Evolutionary conservation across 2,329 filamentous ascomycete species (phyloP).

Genomic region (Pyricularia sp.): DNA sequence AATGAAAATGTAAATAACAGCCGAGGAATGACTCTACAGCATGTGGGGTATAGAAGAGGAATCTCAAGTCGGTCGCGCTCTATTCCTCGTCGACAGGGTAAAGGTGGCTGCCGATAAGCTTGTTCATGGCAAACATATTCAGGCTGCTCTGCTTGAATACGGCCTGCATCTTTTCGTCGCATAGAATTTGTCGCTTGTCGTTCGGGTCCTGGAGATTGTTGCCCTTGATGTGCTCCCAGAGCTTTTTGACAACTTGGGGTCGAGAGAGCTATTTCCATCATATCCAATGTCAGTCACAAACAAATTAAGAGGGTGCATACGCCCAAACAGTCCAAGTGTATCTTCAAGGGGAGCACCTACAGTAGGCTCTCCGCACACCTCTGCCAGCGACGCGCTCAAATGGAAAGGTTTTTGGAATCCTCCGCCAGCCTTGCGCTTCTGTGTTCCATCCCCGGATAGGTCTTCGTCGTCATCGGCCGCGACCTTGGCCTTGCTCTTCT

Average conservation of each 20-base stretch:
- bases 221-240: conserved; percentile 91
- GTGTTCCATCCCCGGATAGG: conserved; percentile 49
- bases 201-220: conserved; percentile 81
- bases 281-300: conserved; percentile 13
- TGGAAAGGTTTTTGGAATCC: conserved; percentile 87
- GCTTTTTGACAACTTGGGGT: conserved; percentile 89
- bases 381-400: conserved; percentile 60
- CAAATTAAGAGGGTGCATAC: neutral
- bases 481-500: conserved; percentile 70
- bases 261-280: conserved; percentile 60
- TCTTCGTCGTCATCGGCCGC: conserved; percentile 75
- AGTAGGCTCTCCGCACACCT: conserved; percentile 60
- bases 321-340: neutral
- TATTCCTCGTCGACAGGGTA: conserved; percentile 69
- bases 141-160: conserved; percentile 88
- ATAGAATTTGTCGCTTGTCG: conserved; percentile 87
- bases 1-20: neutral
- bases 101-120: conserved; percentile 80
- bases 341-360: conserved; percentile 30
- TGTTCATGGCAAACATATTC: conserved; percentile 99
- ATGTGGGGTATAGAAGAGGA: neutral
- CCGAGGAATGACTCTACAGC: neutral
- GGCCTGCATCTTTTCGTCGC: conserved; percentile 82
- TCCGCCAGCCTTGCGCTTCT: conserved; percentile 74
- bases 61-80: neutral